phyloP scores from a whole-genome alignment of 331 rosid genomes.

The Erythrophleum ivorense region DNA sequence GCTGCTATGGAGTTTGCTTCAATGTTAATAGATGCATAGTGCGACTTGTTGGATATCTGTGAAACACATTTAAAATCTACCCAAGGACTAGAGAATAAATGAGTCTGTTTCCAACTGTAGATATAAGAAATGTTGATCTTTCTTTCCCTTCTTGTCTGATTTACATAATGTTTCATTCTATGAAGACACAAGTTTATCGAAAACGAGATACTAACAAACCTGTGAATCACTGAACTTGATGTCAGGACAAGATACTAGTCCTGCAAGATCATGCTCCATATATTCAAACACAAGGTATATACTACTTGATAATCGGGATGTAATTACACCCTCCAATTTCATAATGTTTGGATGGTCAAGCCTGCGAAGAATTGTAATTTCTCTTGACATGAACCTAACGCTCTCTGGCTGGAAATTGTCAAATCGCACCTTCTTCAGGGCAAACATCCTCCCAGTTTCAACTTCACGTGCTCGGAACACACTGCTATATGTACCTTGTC shows the following conservation, averaged over 20 bases:
- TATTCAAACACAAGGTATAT: slow-evolving; percentile 95
- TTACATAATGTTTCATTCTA: not conserved
- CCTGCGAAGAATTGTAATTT: slow-evolving; percentile 83
- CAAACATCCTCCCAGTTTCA: slow-evolving; percentile 79
- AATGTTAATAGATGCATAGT: not conserved
- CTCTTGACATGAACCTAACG: slow-evolving; percentile 96
- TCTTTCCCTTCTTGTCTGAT: not conserved
- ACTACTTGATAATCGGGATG: slow-evolving; percentile 78
- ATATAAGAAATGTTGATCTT: not conserved
- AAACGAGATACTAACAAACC: slow-evolving; percentile 57
- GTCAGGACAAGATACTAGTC: slow-evolving; percentile 79
- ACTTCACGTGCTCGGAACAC: slow-evolving; percentile 92
- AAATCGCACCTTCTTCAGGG: slow-evolving; percentile 92
- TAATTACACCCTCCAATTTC: slow-evolving; percentile 88
- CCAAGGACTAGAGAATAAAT: not conserved
- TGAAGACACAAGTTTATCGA: not conserved
- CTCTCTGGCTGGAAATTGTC: slow-evolving; percentile 93
- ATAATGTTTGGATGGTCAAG: slow-evolving; percentile 98
- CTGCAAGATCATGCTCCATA: slow-evolving; percentile 99
- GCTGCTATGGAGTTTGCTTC: not conserved
- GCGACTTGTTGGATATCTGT: not conserved
- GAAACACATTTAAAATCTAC: not conserved
- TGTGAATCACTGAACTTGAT: slow-evolving; percentile 72
- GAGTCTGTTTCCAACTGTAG: not conserved
- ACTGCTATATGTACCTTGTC: slow-evolving; percentile 99